Evolutionary conservation across 2,329 filamentous ascomycete genomes (phyloP).

Genomic region (Botrytis sinoallii): DNA sequence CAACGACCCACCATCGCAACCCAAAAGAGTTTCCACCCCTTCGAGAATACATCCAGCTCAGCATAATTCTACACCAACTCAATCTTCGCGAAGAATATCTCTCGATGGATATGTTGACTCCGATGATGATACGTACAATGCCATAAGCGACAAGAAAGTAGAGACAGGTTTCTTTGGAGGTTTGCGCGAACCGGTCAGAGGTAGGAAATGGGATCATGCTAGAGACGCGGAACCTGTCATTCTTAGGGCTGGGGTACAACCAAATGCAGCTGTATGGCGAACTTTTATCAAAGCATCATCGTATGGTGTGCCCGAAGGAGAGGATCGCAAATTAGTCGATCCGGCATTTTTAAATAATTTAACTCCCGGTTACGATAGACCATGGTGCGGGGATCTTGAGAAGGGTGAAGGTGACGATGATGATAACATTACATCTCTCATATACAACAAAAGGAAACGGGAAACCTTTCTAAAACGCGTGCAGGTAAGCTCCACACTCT

Average conservation of each 20-base stretch:
- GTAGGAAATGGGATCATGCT: conserved; percentile 39
- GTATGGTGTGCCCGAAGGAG: conserved; percentile 32
- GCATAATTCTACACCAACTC: conserved; percentile 30
- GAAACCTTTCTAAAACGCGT: conserved; percentile 29
- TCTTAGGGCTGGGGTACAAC: conserved; percentile 28
- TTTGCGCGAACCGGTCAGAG: conserved; percentile 35
- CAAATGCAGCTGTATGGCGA: conserved; percentile 33
- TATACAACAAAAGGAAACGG: conserved; percentile 34
- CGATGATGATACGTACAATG: conserved; percentile 29
- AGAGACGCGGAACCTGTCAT: conserved; percentile 39
- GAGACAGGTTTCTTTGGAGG: conserved; percentile 37
- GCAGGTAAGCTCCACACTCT: conserved; percentile 29
- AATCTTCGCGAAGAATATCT: conserved; percentile 30
- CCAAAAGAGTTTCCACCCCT: conserved; percentile 31
- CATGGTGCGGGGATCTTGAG: conserved; percentile 38
- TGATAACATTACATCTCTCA: conserved; percentile 32
- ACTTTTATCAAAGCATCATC: conserved; percentile 36
- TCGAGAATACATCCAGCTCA: conserved; percentile 33
- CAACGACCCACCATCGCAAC: conserved; percentile 25
- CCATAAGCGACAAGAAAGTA: conserved; percentile 27
- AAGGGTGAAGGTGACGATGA: conserved; percentile 28
- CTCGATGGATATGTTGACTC: conserved; percentile 37
- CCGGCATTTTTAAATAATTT: conserved; percentile 32
- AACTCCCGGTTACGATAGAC: conserved; percentile 38
- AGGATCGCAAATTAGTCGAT: conserved; percentile 35